phyloP scores from a whole-genome alignment of 805 yeast genomes.

The Cyberlindnera maritima region DNA sequence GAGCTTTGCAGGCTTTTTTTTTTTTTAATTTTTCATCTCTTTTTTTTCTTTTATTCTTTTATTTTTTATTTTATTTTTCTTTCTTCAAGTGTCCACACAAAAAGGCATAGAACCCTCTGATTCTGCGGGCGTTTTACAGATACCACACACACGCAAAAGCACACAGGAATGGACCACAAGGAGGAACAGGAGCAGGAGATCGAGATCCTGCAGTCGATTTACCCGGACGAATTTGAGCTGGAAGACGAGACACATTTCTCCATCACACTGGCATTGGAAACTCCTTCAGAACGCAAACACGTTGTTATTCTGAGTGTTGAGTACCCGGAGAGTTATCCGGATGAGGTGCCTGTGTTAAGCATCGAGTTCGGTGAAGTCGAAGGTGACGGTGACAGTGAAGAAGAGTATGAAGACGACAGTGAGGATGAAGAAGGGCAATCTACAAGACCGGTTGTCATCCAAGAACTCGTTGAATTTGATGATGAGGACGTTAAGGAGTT shows the following conservation, averaged over 20 bases:
- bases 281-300: conserved; percentile 59
- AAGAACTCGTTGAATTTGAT: conserved; percentile 58
- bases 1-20: not conserved
- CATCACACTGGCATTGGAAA: conserved; percentile 63
- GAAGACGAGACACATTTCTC: conserved; percentile 44
- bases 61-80: too few species aligned
- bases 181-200: conserved; percentile 90
- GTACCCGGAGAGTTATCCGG: conserved; percentile 82
- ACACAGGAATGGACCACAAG: conserved; percentile 56
- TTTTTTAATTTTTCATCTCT: too few species aligned
- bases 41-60: conserved; percentile 1
- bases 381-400: conserved; percentile 24
- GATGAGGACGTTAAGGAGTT: conserved; percentile 43
- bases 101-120: not conserved
- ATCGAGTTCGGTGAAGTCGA: conserved; percentile 35
- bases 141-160: too few species aligned
- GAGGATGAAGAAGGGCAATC: conserved; percentile 42
- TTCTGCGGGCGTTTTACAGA: too few species aligned
- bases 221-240: conserved; percentile 78
- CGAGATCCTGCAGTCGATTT: conserved; percentile 85
- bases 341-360: conserved; percentile 61
- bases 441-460: conserved; percentile 47
- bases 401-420: conserved; percentile 42
- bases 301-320: conserved; percentile 54
- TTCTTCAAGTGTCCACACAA: not conserved